A percentile compares a stretch with the other conserved stretches of the same genome.
phyloP scores from a whole-genome alignment of 1,284 basidiomycete species.

The Cryptococcus sp. region DNA sequence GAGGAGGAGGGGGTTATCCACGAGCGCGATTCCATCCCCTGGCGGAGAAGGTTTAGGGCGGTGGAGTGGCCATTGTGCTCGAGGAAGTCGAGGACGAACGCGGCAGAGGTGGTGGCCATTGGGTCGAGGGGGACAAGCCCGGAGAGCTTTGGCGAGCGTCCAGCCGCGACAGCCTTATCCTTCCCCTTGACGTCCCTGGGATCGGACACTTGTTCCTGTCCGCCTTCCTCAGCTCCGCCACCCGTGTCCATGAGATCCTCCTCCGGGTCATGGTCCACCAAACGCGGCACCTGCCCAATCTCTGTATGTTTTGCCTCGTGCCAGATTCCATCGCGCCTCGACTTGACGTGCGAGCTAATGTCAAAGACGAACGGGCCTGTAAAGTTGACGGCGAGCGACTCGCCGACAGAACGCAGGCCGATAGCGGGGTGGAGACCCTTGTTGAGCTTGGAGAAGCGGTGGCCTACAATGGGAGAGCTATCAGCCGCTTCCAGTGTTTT shows the following conservation, averaged over 20 bases:
- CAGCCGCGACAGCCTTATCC: too few relatives aligned
- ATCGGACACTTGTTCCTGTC: neutral
- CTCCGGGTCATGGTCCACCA: slow-evolving; percentile 11
- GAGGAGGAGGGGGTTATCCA: slow-evolving; percentile 4
- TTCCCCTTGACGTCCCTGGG: neutral
- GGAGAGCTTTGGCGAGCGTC: too few relatives aligned
- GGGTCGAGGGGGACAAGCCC: slow-evolving; percentile 7
- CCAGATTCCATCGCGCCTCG: slow-evolving; percentile 38
- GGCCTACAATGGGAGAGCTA: slow-evolving; percentile 47
- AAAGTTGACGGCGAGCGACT: slow-evolving; percentile 64
- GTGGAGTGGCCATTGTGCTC: slow-evolving; percentile 72
- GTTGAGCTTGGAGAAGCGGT: slow-evolving; percentile 64
- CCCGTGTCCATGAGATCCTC: neutral
- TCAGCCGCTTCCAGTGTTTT: neutral
- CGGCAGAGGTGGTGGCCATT: slow-evolving; percentile 54
- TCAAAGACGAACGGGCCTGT: slow-evolving; percentile 77
- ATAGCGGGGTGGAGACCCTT: slow-evolving; percentile 74
- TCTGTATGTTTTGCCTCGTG: slow-evolving; percentile 1
- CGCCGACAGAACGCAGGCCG: slow-evolving; percentile 69
- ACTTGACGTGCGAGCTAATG: slow-evolving; percentile 74
- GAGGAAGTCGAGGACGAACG: slow-evolving; percentile 73
- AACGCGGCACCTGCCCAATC: slow-evolving; percentile 4
- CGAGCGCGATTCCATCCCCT: slow-evolving; percentile 17
- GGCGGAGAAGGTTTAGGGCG: slow-evolving; percentile 44
- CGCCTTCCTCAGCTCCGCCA: too few relatives aligned